Conservation (phyloP, 176 grass and related monocot species). For the Puya raimondii region DNA sequence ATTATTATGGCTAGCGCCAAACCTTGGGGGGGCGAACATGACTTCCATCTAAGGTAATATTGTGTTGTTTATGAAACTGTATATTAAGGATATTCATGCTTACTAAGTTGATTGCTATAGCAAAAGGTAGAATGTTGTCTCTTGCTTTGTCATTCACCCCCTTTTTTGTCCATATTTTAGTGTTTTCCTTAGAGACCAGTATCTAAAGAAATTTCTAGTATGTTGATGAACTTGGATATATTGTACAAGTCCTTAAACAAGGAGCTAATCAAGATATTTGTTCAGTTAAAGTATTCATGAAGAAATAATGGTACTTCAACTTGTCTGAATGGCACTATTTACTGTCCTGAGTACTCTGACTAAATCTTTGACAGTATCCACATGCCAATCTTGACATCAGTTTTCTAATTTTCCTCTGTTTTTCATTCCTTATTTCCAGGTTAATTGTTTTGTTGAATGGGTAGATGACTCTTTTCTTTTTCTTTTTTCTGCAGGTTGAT, state of each 20-base stretch:
- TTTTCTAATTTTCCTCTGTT: not conserved
- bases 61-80: conserved; percentile 13
- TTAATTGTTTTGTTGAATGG: conserved; percentile 6
- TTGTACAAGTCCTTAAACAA: too few relatives aligned
- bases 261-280: too few relatives aligned
- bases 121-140: not conserved
- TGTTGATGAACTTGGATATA: not conserved
- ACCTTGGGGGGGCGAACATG: conserved; percentile 81
- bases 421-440: conserved; percentile 13
- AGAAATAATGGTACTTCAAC: too few relatives aligned
- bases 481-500: conserved; percentile 70
- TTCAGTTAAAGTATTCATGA: too few relatives aligned
- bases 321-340: too few relatives aligned
- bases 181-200: not conserved
- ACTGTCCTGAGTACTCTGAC: too few relatives aligned
- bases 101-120: not conserved
- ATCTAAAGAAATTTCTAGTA: too few relatives aligned
- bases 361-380: too few relatives aligned
- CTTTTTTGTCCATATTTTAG: not conserved
- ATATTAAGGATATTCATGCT: conserved; percentile 7
- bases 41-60: conserved; percentile 92
- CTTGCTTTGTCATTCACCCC: not conserved
- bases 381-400: too few relatives aligned
- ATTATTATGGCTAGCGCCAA: conserved; percentile 49
- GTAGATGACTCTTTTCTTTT: conserved; percentile 31